Evolutionary conservation across 192 early-diverging fungal genomes (phyloP).

Genomic region (Coemansia sp.): DNA sequence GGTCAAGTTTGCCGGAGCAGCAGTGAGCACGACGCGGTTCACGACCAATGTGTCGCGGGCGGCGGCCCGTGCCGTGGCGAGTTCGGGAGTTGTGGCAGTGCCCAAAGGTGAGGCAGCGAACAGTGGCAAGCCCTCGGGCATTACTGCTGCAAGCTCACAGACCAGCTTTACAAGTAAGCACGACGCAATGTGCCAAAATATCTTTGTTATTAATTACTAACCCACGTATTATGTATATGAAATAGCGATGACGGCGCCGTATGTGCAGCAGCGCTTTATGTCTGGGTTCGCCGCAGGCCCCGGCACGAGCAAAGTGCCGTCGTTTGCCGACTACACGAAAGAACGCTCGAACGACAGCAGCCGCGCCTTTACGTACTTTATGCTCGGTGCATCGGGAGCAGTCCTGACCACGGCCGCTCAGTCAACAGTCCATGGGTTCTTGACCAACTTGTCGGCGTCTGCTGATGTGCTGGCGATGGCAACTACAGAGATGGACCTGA

Average conservation of each 20-base stretch:
- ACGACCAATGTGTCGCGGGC: slow-evolving; percentile 41
- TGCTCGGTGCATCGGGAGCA: slow-evolving; percentile 87
- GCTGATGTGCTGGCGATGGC: slow-evolving; percentile 97
- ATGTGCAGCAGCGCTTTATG: slow-evolving; percentile 55
- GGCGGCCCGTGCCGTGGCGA: slow-evolving; percentile 29
- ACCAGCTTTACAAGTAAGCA: slow-evolving; percentile 49
- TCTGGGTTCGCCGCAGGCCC: slow-evolving; percentile 59
- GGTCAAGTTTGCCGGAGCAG: slow-evolving; percentile 41
- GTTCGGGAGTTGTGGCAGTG: slow-evolving; percentile 22
- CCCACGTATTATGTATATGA: neutral
- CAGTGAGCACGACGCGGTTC: slow-evolving; percentile 51
- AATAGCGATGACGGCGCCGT: slow-evolving; percentile 32
- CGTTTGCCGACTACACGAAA: slow-evolving; percentile 77
- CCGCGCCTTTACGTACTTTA: slow-evolving; percentile 86
- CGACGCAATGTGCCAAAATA: neutral
- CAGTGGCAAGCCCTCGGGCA: slow-evolving; percentile 35
- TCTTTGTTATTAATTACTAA: neutral
- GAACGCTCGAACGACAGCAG: slow-evolving; percentile 62
- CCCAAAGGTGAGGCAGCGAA: slow-evolving; percentile 30
- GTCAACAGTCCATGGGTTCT: slow-evolving; percentile 76
- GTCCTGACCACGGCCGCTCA: slow-evolving; percentile 83
- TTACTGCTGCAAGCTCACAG: slow-evolving; percentile 28
- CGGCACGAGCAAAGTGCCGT: slow-evolving; percentile 68
- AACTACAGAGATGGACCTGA: slow-evolving; percentile 94
- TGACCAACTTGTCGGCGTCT: slow-evolving; percentile 90